A percentile compares a stretch with the other conserved stretches of the same genome.
phyloP scores from a whole-genome alignment of 2,329 filamentous ascomycete genomes.

The Herpotrichia juniperi region DNA sequence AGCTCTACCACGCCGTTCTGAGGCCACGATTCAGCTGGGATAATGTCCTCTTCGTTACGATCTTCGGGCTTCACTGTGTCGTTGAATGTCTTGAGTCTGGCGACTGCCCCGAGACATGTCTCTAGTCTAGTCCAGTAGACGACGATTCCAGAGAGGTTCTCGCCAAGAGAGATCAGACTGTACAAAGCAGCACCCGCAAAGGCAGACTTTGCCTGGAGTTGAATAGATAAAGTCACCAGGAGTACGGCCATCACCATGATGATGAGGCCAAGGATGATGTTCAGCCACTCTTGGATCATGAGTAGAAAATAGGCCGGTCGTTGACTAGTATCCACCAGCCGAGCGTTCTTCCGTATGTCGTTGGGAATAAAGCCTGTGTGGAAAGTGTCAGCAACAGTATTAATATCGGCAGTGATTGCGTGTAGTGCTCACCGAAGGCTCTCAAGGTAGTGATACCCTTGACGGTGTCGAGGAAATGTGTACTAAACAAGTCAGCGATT shows the following conservation, averaged over 20 bases:
- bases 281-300: not conserved
- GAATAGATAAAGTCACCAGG: constrained; percentile 1
- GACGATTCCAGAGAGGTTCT: not conserved
- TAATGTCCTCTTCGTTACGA: constrained; percentile 11
- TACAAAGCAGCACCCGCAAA: constrained; percentile 19
- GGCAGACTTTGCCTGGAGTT: constrained; percentile 8
- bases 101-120: constrained; percentile 20
- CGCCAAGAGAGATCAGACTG: constrained; percentile 13
- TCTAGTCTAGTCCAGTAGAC: constrained; percentile 7
- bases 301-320: not conserved
- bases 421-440: constrained; percentile 41
- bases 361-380: no score
- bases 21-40: constrained; percentile 17
- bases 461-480: constrained; percentile 57
- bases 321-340: not conserved
- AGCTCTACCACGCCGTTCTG: constrained; percentile 42
- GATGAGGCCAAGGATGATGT: not conserved
- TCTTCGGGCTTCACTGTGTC: constrained; percentile 16
- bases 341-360: no score
- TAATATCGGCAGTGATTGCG: no score
- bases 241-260: not conserved
- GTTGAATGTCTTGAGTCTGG: constrained; percentile 18
- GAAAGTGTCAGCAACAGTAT: no score
- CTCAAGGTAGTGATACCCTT: constrained; percentile 55
- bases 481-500: constrained; percentile 20